Evolutionary conservation across 768 basidiomycete species (phyloP).

Genomic region (Hortiboletus campestris): DNA sequence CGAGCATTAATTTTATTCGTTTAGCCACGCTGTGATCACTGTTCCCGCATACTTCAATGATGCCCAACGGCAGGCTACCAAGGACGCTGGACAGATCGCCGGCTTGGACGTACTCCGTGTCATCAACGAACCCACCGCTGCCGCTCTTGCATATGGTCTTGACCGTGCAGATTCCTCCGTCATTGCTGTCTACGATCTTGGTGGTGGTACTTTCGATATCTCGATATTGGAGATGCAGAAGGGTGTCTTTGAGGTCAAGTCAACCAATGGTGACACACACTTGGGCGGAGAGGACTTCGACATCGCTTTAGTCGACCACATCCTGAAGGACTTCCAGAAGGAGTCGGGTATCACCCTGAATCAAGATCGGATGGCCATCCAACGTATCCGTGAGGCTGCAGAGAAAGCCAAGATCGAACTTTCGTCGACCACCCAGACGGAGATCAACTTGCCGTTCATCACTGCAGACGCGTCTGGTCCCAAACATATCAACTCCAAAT

Average conservation of each 20-base stretch:
- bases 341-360: constrained; percentile 78
- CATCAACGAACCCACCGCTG: constrained; percentile 98
- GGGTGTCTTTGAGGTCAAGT: constrained; percentile 99
- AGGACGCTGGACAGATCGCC: constrained; percentile 96
- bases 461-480: constrained; percentile 93
- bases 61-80: constrained; percentile 98
- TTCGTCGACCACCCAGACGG: constrained; percentile 91
- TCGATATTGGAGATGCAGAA: constrained; percentile 99
- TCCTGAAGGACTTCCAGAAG: constrained; percentile 94
- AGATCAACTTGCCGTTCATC: constrained; percentile 98
- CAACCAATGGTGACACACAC: constrained; percentile 98
- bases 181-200: constrained; percentile 98
- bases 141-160: constrained; percentile 96
- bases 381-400: constrained; percentile 97
- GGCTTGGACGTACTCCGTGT: constrained; percentile 97
- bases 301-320: constrained; percentile 79
- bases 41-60: constrained; percentile 99
- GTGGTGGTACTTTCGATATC: constrained; percentile 99
- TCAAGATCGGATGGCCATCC: constrained; percentile 93
- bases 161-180: constrained; percentile 78
- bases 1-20: neutral
- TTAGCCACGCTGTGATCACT: constrained; percentile 84
- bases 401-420: constrained; percentile 99
- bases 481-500: constrained; percentile 93
- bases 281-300: constrained; percentile 98